Conservation (phyloP, 306 rosid species). For the Phaseolus lunatus region DNA sequence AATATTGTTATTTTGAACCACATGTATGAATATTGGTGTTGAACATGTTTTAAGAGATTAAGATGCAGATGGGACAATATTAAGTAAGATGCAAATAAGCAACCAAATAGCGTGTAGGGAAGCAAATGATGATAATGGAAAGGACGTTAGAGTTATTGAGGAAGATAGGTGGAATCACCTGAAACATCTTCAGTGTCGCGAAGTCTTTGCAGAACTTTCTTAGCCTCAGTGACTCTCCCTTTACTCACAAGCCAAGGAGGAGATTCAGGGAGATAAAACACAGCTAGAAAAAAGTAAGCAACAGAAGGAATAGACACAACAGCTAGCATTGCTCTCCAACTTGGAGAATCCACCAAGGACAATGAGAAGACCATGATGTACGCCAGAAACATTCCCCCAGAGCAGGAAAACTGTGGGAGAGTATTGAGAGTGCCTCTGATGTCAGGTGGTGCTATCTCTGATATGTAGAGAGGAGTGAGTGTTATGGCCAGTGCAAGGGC, state of each 20-base stretch:
- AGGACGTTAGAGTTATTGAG: neutral
- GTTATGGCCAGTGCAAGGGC: slow-evolving; percentile 73
- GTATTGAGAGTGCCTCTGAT: slow-evolving; percentile 86
- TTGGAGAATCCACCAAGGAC: slow-evolving; percentile 68
- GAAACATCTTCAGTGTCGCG: slow-evolving; percentile 84
- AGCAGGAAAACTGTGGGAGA: slow-evolving; percentile 75
- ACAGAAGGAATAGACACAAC: slow-evolving; percentile 75
- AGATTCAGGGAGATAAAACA: slow-evolving; percentile 85
- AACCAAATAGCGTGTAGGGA: too few species aligned
- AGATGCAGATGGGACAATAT: neutral
- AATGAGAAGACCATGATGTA: slow-evolving; percentile 79
- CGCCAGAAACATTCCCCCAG: slow-evolving; percentile 86
- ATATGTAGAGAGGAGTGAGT: slow-evolving; percentile 83
- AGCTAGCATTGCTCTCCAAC: slow-evolving; percentile 91
- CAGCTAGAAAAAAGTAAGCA: slow-evolving; percentile 61
- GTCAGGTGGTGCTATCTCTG: slow-evolving; percentile 96
- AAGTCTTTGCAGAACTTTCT: slow-evolving; percentile 72
- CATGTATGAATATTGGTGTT: neutral
- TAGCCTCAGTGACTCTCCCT: slow-evolving; percentile 81
- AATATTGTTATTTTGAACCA: neutral
- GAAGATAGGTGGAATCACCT: slow-evolving; percentile 50
- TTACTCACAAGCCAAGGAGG: slow-evolving; percentile 97
- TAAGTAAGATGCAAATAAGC: too few species aligned
- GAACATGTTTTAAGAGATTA: neutral
- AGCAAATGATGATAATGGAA: too few species aligned